Conservation (phyloP, 2,329 filamentous ascomycete genomes). For the Penicillium sp. region DNA sequence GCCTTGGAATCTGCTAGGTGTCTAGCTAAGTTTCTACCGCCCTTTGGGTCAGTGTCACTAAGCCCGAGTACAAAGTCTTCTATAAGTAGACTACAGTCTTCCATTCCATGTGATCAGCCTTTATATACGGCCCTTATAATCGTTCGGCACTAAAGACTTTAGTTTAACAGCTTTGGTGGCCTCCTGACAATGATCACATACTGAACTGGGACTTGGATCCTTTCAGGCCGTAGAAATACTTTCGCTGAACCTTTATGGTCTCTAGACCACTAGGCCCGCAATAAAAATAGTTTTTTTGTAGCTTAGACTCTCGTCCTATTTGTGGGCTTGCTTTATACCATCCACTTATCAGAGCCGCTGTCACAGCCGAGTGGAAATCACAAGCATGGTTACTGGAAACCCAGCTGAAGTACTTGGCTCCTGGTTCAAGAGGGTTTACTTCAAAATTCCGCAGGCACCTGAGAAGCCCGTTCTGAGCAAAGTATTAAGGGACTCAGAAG, state of each 20-base stretch:
- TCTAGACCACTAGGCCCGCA: no score
- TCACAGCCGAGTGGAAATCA: no score
- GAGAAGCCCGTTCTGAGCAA: no score
- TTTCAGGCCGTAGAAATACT: not conserved
- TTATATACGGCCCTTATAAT: constrained; percentile 1
- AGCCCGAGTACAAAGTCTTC: constrained; percentile 5
- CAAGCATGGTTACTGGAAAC: no score
- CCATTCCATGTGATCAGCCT: not conserved
- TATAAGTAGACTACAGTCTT: constrained; percentile 3
- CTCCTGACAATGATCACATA: not conserved
- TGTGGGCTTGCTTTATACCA: no score
- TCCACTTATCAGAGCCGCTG: no score
- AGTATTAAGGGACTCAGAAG: no score
- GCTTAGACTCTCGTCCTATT: no score
- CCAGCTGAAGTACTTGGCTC: no score
- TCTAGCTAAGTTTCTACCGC: constrained; percentile 8
- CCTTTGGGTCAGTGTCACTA: constrained; percentile 1
- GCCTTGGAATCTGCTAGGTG: constrained; percentile 8
- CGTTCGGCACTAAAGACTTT: not conserved
- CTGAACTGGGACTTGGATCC: constrained; percentile 2
- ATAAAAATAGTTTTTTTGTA: no score
- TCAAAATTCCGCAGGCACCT: no score
- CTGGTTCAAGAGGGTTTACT: no score
- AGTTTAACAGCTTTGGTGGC: constrained; percentile 1
- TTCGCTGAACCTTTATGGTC: not conserved